Evolutionary conservation across 2,329 filamentous ascomycete species (phyloP).

Genomic region (Westerdykella aurantiaca): DNA sequence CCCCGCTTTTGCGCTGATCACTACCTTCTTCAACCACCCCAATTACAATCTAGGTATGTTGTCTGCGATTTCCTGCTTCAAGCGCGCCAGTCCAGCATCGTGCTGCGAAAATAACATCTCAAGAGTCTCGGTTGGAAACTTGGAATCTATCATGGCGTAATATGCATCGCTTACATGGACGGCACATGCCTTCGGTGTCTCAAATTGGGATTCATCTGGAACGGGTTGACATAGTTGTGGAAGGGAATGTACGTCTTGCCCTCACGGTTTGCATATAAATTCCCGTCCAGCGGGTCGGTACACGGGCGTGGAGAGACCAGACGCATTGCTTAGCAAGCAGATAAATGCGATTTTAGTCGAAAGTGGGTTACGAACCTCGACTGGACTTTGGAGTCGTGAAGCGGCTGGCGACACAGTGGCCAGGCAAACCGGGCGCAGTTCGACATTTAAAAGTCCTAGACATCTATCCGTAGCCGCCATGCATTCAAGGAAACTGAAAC

Average conservation of each 20-base stretch:
- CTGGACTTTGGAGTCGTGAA: too few relatives aligned
- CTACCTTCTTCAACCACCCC: conserved; percentile 3
- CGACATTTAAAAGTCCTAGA: too few relatives aligned
- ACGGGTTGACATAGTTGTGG: conserved; percentile 1
- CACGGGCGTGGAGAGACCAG: not conserved
- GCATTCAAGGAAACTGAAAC: too few relatives aligned
- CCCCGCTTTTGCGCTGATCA: not conserved
- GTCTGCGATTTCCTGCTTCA: not conserved
- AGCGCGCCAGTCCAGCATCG: not conserved
- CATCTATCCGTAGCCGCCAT: too few relatives aligned
- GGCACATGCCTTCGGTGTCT: too few relatives aligned
- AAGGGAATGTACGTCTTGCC: conserved; percentile 3
- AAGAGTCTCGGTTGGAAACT: not conserved
- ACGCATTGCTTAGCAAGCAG: too few relatives aligned
- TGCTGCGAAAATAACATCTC: not conserved
- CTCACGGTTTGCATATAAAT: not conserved
- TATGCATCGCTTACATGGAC: not conserved
- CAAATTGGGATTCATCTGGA: too few relatives aligned
- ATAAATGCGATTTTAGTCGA: too few relatives aligned
- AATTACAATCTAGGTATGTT: not conserved
- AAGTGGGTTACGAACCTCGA: too few relatives aligned
- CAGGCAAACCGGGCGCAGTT: too few relatives aligned
- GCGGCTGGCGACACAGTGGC: too few relatives aligned
- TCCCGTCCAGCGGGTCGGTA: conserved; percentile 1
- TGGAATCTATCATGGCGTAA: not conserved